A percentile compares a stretch with the other conserved stretches of the same genome.
Conservation (phyloP, 768 basidiomycete species). For the Clathrus columnatus region DNA sequence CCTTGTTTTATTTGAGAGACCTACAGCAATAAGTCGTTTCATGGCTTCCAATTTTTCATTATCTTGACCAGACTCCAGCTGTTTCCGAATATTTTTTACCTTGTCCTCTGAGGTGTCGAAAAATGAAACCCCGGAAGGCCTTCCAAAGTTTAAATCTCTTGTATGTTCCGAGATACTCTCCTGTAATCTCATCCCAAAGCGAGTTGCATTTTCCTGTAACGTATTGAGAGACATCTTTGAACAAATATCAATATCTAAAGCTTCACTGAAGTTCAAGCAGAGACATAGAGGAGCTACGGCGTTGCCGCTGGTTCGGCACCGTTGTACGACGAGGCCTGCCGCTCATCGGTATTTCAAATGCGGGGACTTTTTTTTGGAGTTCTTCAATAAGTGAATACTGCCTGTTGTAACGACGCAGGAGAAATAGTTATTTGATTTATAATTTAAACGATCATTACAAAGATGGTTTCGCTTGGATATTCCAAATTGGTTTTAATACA, state of each 20-base stretch:
- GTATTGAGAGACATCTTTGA: conserved; percentile 13
- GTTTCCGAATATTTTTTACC: conserved; percentile 69
- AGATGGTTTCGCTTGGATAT: too few relatives aligned
- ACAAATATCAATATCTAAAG: too few relatives aligned
- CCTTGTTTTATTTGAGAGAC: conserved; percentile 26
- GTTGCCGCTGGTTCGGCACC: too few relatives aligned
- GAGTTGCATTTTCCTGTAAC: conserved; percentile 75
- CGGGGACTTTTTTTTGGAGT: too few relatives aligned
- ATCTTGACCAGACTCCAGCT: conserved; percentile 84
- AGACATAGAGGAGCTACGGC: too few relatives aligned
- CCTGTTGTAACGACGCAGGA: too few relatives aligned
- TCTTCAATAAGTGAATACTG: too few relatives aligned
- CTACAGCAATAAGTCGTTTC: conserved; percentile 88
- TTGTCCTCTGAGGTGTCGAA: conserved; percentile 74
- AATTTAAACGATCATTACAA: too few relatives aligned
- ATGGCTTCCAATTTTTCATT: conserved; percentile 90
- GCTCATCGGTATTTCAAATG: too few relatives aligned
- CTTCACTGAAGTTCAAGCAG: too few relatives aligned
- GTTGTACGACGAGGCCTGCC: too few relatives aligned
- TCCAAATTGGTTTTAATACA: neutral
- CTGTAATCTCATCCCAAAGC: conserved; percentile 74
- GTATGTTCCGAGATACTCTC: conserved; percentile 79
- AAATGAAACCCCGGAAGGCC: conserved; percentile 47
- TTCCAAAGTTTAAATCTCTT: conserved; percentile 55
- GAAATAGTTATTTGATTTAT: too few relatives aligned